Evolutionary conservation across 2,329 filamentous ascomycete species (phyloP), one percentile per base, ranked within the genome.

Genomic region (Truncatella angustata): DNA sequence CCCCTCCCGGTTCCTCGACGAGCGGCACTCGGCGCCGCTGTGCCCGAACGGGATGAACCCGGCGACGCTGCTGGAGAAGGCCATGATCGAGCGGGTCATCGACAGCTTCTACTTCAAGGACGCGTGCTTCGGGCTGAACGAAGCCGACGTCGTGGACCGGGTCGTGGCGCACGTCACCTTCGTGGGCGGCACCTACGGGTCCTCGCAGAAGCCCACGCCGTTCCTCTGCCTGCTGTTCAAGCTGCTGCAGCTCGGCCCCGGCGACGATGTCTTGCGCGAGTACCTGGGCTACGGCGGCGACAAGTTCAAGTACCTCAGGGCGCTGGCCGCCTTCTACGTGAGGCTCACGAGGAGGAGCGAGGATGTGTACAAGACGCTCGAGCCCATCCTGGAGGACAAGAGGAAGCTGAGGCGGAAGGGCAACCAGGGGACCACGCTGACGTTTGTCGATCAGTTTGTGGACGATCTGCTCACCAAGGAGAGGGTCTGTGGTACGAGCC

Each of bases 61-160:
- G 1, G 90, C 91, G n/a, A 92, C 89, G 4, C 89, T 97, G 54
- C 89, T 97, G 80, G 93, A 97, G 71, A 96, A 96, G 70, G 88
- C 91, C 36, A 91, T 97, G 59, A 89, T 90, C 66, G 94, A 99
- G 73, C 91, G 94, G 66, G 97, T 99, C 70, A 85, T 92, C 60
- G 91, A 96, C 66, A 90, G 86, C 49, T 95, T 96, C 74, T 99
- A 96, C 76, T 99, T 91, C 88, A 97, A 97, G 72, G 94, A 97
- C 73, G 92, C 97, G 74, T 97, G 94, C 70, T 99, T 97, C 72
- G 94, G 89, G 37, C 80, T 99, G 58, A 99, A 97, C 74, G 85
- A 87, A 67, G 83, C 84, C 49, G 82, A 86, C 70, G 77, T 99
- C 5, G 87, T 96, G 62, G 90, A 97, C 73, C 90, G 94, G 58